These are phyloP conservation scores for Mitragyna speciosa DNA, from an alignment of 257 asterid species.

Conservation along the genomic window DNA sequence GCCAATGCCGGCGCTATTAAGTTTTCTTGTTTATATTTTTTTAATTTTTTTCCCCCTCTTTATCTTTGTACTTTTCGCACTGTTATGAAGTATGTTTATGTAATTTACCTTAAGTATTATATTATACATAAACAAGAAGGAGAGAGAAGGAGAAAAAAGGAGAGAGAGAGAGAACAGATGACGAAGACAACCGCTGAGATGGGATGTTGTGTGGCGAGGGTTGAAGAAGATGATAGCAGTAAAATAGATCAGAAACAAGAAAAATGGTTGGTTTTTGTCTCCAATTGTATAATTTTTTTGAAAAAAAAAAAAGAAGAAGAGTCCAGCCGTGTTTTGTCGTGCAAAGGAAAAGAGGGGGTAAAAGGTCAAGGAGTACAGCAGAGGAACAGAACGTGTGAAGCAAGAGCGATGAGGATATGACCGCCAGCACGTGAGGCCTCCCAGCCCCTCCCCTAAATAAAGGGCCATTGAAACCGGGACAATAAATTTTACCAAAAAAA, in stretches of 20 bases:
- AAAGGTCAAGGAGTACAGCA: not conserved
- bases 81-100: too few species aligned
- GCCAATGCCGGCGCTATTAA: not conserved
- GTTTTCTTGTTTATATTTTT: too few species aligned
- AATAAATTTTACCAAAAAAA: too few species aligned
- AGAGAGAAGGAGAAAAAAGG: not conserved
- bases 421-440: not conserved
- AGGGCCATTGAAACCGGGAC: too few species aligned
- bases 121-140: too few species aligned
- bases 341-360: not conserved
- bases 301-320: too few species aligned
- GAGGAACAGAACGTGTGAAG: slow-evolving; percentile 15
- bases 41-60: too few species aligned
- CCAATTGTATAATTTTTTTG: too few species aligned
- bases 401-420: slow-evolving; percentile 18
- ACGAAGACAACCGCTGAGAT: not conserved
- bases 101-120: too few species aligned
- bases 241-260: not conserved
- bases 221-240: not conserved
- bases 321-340: not conserved
- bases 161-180: not conserved
- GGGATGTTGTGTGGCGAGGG: not conserved
- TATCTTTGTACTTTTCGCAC: too few species aligned
- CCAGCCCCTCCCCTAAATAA: too few species aligned
- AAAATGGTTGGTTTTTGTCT: too few species aligned